Base-by-base conservation (phyloP, 2,329 filamentous ascomycete species). In the Cryphonectria parasitica region DNA sequence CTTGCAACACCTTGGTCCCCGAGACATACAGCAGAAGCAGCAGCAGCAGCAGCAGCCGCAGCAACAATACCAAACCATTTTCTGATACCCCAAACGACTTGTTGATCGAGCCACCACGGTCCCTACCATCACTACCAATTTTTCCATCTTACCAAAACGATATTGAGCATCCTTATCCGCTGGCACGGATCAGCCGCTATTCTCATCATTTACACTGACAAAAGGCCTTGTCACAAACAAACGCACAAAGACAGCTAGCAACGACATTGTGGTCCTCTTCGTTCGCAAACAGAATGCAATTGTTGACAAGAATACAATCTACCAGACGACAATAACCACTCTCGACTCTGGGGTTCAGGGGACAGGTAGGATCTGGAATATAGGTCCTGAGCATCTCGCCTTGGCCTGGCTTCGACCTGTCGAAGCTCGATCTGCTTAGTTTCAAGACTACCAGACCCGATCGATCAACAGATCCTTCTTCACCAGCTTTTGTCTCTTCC, bases 151-250 rank as follows among this genome's bases (percentile, higher is more conserved):
- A 13, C 68, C 64, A 52, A 58, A 45, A 56, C 69, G 62, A 43
- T 52, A 65, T 54, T 31, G 45, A 66, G 58, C 62, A 67, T 43
- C 43, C 22, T 66, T 66, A 70, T 70, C 71, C 71, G 71, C 71
- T 39, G 71, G 71, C 43, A 41, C 71, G 71, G 71, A 72, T 61
- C 54, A 68, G n/a, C 69, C 31, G n/a, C 69, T n/a, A 65, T 62
- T 64, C 66, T 70, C 71, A 56, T 52, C n/a, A 22, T 49, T 19
- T n/a, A 5, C 60, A 39, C 17, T 36, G 60, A 49, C 39, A 62
- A 62, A 34, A 62, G 17, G 15, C n/a, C 56, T 39, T 52, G 22
- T 56, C 52, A 36, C 45, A 22, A 34, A 49, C 5, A n/a, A 10
- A 49, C 45, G 45, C 36, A 28, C 68, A 70, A 68, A 68, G 66